Base-by-base conservation (phyloP, 2,329 filamentous ascomycete genomes). In the Scedosporium minutisporum region DNA sequence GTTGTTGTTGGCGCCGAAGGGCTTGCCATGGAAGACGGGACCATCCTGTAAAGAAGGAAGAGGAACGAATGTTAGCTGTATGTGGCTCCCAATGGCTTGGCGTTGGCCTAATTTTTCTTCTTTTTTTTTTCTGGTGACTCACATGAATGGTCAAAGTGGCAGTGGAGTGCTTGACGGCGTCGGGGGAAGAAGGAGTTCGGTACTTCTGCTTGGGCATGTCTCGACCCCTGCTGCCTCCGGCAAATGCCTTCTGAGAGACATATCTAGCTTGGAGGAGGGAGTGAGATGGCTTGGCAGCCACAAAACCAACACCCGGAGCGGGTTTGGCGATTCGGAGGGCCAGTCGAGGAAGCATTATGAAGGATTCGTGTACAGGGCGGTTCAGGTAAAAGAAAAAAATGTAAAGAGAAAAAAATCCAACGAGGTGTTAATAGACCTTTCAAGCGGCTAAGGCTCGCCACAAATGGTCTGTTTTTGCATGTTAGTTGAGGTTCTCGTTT, bases 71-170 rank as follows among this genome's bases (percentile, higher is more conserved):
- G 48, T 72, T 65, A 70, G 74, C 33, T 38, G 33, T 69, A 21
- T 57, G 55, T 4, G 27, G 6, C 48, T 7, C 3, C 41, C 7
- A 51, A 25, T 3, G 29, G 18, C 3, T 21, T 38, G 38, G 14
- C n/a, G 3, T 10, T 42, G 23, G 12, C 16, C 6, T 42, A 9
- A 1, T 38, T 38, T 12, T 38, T 53, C 44, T 48, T 51, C 33
- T 42, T 63, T n/a, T 23, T 3, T n/a, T 9, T 21, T 9, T 10
- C 12, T 21, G 6, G 27, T 57, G 38, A 77, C 85, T 62, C 81
- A 91, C 89, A 78, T 90, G 89, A 76, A 99, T 96, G 66, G 93
- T 97, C 72, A 99, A 90, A 64, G 95, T 97, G 66, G 95, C 95
- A 70, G 55, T 38, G 14, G 60, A 42, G 41, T 38, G 51, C 60